Evolutionary conservation across 441 rosid genomes (phyloP), one percentile per base, ranked within the genome.

Genomic region (Corymbia calophylla): DNA sequence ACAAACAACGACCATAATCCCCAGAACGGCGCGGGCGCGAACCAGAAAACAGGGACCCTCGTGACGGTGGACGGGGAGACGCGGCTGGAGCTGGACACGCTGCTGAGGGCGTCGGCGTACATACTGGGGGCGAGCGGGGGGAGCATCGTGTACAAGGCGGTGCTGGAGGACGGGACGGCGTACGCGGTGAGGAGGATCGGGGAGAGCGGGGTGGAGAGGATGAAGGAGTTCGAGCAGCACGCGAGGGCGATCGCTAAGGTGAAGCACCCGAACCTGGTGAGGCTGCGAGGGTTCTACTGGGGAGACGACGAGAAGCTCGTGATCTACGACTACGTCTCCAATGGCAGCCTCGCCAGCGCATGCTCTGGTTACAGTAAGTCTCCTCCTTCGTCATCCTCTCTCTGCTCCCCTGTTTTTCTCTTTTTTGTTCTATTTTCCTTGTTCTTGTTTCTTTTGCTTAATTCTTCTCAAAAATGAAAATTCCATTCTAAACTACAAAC

Each of bases 101-200:
- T 98, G 87, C 90, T 98, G 68, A 95, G 96, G 93, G 96, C 99
- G 11, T 96, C 99, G 5, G 99, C 98, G 4, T 97, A 95, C 87
- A 92, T 97, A 53, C 68, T 97, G 32, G 98, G 99, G 13, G 91
- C 95, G 0, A 94, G 92, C 14, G 94, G 96, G 23, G 88, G 89
- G 19, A 94, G 95, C 87, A 95, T 96, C 6, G 95, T 97, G 87
- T 98, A 96, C 93, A 98, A 95, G 90, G 99, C 98, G 10, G 97
- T 95, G 90, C 91, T 98, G 3, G 94, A 90, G 39, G 93, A 95
- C 90, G 98, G 98, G 13, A 92, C 89, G 12, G 94, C 95, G 4
- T 93, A 96, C 66, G 97, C 99, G 0, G 99, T 97, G 85, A 90
- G 99, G 85, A 92, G 98, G 81, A 97, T 98, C 21, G 99, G 97